phyloP scores from a whole-genome alignment of 2,329 filamentous ascomycete species.

The Aspergillus tamarii region DNA sequence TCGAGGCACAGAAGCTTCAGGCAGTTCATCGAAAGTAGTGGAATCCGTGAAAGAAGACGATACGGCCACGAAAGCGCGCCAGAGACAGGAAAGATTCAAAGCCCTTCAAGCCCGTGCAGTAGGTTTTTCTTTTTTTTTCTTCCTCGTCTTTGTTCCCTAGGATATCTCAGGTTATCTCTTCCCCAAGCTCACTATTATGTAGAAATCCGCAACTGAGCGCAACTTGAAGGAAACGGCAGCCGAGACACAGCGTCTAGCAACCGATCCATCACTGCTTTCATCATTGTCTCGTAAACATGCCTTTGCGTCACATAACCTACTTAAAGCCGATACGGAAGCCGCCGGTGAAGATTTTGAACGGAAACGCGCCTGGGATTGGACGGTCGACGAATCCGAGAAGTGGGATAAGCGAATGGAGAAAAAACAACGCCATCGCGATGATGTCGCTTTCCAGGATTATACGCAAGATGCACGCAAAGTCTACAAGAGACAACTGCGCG shows the following conservation, averaged over 20 bases:
- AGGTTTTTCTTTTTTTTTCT: conserved; percentile 29
- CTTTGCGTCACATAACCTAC: conserved; percentile 85
- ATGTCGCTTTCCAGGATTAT: conserved; percentile 90
- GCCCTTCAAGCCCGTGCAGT: conserved; percentile 78
- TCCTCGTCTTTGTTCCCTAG: neutral
- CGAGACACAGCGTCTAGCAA: conserved; percentile 77
- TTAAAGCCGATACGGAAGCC: conserved; percentile 88
- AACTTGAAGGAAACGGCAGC: conserved; percentile 84
- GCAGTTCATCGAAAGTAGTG: too few species aligned
- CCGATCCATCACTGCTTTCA: conserved; percentile 75
- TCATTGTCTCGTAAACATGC: conserved; percentile 84
- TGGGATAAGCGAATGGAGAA: conserved; percentile 93
- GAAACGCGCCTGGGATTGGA: conserved; percentile 99
- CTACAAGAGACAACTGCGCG: conserved; percentile 86
- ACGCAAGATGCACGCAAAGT: conserved; percentile 84
- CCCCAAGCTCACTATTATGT: conserved; percentile 23
- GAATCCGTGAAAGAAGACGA: conserved; percentile 26
- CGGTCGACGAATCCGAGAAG: conserved; percentile 85
- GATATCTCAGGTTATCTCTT: neutral
- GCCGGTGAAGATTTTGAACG: conserved; percentile 91
- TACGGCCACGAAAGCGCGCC: conserved; percentile 47
- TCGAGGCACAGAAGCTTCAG: conserved; percentile 1
- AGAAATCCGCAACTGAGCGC: conserved; percentile 47
- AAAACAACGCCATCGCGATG: conserved; percentile 77
- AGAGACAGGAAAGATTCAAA: conserved; percentile 81